These are phyloP conservation scores for Colletotrichum eremochloae DNA, from an alignment of 2,329 filamentous ascomycete genomes.

Conservation along the genomic window DNA sequence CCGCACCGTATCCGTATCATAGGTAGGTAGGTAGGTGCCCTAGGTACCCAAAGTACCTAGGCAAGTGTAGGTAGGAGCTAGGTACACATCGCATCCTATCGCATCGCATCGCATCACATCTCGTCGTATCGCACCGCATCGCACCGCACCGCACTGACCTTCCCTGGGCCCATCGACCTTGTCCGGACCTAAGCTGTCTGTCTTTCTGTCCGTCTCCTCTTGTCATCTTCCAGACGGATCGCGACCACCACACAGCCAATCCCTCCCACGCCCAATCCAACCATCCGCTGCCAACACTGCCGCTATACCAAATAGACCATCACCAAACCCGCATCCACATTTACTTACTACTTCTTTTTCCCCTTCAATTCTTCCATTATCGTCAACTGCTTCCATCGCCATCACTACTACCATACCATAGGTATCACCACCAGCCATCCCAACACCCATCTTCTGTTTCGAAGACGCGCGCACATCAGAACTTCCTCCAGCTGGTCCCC, in stretches of 20 bases:
- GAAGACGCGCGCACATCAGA: not conserved
- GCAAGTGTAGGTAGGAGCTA: too few relatives aligned
- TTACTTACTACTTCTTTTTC: conserved; percentile 51
- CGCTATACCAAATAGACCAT: conserved; percentile 24
- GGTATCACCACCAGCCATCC: not conserved
- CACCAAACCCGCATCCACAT: conserved; percentile 17
- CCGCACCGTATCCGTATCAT: not conserved
- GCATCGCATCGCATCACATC: not conserved
- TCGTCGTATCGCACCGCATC: not conserved
- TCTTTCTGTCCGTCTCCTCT: conserved; percentile 29
- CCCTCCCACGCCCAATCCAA: conserved; percentile 7
- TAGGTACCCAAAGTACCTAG: too few relatives aligned
- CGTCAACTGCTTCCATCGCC: not conserved
- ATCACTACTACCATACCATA: not conserved
- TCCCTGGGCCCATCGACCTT: not conserved
- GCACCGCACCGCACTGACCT: not conserved
- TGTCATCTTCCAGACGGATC: conserved; percentile 15
- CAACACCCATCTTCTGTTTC: not conserved
- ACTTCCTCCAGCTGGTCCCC: not conserved
- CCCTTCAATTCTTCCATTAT: not conserved
- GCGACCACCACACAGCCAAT: conserved; percentile 3
- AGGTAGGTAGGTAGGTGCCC: not conserved
- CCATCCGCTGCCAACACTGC: conserved; percentile 32
- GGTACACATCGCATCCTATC: not conserved
- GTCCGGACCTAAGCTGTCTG: not conserved